A percentile compares a stretch with the other conserved stretches of the same genome.
These are phyloP conservation scores for Scedosporium dehoogii DNA, from an alignment of 2,329 filamentous ascomycete species.

Conservation along the genomic window DNA sequence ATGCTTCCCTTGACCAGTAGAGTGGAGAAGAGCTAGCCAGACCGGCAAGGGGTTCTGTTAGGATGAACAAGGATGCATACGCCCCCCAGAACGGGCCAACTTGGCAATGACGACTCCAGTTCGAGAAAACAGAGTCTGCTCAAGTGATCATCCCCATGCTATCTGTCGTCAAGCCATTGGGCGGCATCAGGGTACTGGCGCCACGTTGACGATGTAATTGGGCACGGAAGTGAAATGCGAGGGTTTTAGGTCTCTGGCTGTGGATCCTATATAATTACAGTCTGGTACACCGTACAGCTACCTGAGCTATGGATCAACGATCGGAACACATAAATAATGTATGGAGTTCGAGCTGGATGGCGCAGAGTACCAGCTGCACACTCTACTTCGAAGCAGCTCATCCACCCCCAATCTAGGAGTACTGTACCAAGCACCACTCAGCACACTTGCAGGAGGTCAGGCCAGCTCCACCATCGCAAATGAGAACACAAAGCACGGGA, in stretches of 20 bases:
- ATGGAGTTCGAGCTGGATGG: background rate
- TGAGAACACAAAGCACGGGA: background rate
- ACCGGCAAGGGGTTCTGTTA: background rate
- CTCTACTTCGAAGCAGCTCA: background rate
- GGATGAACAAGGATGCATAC: constrained; percentile 3
- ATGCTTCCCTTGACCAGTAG: background rate
- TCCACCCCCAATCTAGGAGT: background rate
- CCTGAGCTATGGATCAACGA: background rate
- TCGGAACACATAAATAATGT: too few species aligned
- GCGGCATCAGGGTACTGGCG: background rate
- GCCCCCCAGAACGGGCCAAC: background rate
- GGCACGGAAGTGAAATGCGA: background rate
- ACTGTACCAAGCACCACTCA: background rate
- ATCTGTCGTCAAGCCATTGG: constrained; percentile 1
- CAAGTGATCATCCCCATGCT: constrained; percentile 4
- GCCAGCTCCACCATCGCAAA: background rate
- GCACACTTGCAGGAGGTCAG: background rate
- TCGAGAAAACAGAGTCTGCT: background rate
- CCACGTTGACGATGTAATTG: constrained; percentile 4
- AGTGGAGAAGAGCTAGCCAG: background rate
- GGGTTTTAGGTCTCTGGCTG: background rate
- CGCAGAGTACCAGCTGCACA: background rate
- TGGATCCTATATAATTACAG: constrained; percentile 1
- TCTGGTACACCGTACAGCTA: background rate
- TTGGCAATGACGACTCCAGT: background rate